Conservation (phyloP, 1,284 basidiomycete species). For the Boletellus deceptivus region DNA sequence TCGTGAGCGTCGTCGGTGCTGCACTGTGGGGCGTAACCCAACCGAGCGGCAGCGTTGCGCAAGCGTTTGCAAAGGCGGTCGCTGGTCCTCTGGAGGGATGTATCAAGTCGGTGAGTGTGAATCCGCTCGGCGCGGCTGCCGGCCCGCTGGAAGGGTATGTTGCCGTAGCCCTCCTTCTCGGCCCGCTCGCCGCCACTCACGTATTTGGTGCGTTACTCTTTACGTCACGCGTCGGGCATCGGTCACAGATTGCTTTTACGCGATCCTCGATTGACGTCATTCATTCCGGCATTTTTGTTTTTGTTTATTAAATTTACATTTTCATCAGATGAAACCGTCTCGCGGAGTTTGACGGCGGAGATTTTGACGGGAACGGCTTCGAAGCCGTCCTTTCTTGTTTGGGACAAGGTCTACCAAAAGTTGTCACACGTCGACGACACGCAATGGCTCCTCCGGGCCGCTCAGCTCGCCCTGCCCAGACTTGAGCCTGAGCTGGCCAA, state of each 20-base stretch:
- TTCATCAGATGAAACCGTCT: constrained; percentile 29
- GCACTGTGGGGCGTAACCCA: constrained; percentile 41
- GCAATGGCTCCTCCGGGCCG: constrained; percentile 74
- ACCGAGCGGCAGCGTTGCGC: constrained; percentile 36
- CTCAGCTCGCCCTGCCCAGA: constrained; percentile 50
- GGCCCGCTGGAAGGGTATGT: constrained; percentile 85
- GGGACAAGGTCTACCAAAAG: constrained; percentile 85
- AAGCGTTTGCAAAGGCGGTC: constrained; percentile 52
- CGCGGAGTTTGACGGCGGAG: constrained; percentile 44
- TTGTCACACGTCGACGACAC: constrained; percentile 65
- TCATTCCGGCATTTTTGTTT: background rate
- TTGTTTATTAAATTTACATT: background rate
- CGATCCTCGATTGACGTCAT: constrained; percentile 9
- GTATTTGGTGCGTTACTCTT: constrained; percentile 47
- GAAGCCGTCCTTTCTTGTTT: constrained; percentile 84
- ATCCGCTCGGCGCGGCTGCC: constrained; percentile 54
- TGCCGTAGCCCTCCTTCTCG: constrained; percentile 66
- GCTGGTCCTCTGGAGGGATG: constrained; percentile 64
- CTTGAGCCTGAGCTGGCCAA: constrained; percentile 55
- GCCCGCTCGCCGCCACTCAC: constrained; percentile 51
- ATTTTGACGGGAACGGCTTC: constrained; percentile 44
- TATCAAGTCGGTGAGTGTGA: constrained; percentile 64
- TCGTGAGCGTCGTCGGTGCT: constrained; percentile 52
- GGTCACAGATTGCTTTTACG: background rate
- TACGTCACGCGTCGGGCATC: no score